Conservation (phyloP, 805 yeast species). For the Suhomyces sp. region DNA sequence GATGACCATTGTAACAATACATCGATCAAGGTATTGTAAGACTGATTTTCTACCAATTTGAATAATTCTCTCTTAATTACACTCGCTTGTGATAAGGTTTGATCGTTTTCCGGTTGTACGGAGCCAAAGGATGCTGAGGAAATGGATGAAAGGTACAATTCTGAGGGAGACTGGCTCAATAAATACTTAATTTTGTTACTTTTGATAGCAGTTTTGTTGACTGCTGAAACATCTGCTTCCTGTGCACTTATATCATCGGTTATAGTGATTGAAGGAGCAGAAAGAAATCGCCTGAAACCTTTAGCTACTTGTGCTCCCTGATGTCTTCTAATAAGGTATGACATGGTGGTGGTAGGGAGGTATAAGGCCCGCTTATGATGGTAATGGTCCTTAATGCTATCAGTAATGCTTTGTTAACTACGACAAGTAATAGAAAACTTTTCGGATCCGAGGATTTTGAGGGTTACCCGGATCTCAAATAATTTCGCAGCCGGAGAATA, state of each 20-base stretch:
- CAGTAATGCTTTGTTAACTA: too few relatives aligned
- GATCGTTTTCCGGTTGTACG: not conserved
- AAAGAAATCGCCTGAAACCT: slow-evolving; percentile 9
- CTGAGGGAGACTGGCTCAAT: slow-evolving; percentile 1
- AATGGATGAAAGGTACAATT: slow-evolving; percentile 2
- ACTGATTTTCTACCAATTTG: slow-evolving; percentile 13
- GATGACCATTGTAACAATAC: slow-evolving; percentile 15
- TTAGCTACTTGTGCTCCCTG: slow-evolving; percentile 1
- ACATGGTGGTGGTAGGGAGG: slow-evolving; percentile 1
- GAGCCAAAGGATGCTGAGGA: not conserved
- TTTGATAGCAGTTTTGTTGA: not conserved
- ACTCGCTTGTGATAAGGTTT: slow-evolving; percentile 1
- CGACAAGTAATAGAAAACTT: too few relatives aligned
- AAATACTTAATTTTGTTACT: slow-evolving; percentile 7
- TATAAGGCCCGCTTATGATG: too few relatives aligned
- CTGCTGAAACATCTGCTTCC: not conserved
- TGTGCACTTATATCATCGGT: slow-evolving; percentile 10
- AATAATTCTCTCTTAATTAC: slow-evolving; percentile 15
- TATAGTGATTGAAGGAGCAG: slow-evolving; percentile 12
- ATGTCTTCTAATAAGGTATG: slow-evolving; percentile 1
- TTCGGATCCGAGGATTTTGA: not conserved
- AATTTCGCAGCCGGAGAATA: too few relatives aligned
- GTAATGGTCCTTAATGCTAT: too few relatives aligned
- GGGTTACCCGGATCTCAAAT: slow-evolving; percentile 9
- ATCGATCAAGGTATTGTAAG: slow-evolving; percentile 15